Evolutionary conservation across 495 filamentous ascomycete genomes (phyloP).

Genomic region (Aspergillus incahuasiensis): DNA sequence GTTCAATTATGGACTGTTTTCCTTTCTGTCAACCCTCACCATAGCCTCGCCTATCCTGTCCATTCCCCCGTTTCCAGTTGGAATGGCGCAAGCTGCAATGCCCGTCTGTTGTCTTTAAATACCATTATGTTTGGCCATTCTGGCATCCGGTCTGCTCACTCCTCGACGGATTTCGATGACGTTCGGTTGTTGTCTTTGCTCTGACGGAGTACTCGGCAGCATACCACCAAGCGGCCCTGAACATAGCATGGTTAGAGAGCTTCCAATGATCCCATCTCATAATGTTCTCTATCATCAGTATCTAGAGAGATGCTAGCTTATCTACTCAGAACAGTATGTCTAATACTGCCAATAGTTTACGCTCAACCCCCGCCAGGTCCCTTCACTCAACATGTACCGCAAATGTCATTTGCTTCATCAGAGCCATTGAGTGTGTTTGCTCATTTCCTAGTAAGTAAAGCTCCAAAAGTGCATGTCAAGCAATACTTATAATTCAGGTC

Average conservation of each 20-base stretch:
- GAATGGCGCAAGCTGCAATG: background rate
- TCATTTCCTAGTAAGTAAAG: conserved; percentile 30
- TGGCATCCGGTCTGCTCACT: background rate
- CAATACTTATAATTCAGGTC: conserved; percentile 16
- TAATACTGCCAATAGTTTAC: conserved; percentile 2
- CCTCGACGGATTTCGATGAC: background rate
- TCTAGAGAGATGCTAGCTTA: background rate
- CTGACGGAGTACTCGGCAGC: background rate
- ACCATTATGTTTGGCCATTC: background rate
- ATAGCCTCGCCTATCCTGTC: background rate
- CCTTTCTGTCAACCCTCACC: background rate
- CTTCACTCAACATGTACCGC: conserved; percentile 10
- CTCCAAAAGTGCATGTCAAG: background rate
- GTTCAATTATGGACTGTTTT: background rate
- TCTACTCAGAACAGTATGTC: conserved; percentile 6
- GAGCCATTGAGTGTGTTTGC: conserved; percentile 30
- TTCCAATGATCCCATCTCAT: background rate
- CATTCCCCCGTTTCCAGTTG: background rate
- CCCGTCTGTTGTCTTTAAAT: background rate
- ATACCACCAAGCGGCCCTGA: background rate
- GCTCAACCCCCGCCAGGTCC: conserved; percentile 3
- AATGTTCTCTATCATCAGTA: background rate
- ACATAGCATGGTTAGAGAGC: background rate
- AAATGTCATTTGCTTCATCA: background rate
- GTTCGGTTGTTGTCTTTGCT: background rate